A percentile compares a stretch with the other conserved stretches of the same genome.
These are phyloP conservation scores for Ustilago lituana DNA, from an alignment of 1,284 basidiomycete species.

Conservation along the genomic window DNA sequence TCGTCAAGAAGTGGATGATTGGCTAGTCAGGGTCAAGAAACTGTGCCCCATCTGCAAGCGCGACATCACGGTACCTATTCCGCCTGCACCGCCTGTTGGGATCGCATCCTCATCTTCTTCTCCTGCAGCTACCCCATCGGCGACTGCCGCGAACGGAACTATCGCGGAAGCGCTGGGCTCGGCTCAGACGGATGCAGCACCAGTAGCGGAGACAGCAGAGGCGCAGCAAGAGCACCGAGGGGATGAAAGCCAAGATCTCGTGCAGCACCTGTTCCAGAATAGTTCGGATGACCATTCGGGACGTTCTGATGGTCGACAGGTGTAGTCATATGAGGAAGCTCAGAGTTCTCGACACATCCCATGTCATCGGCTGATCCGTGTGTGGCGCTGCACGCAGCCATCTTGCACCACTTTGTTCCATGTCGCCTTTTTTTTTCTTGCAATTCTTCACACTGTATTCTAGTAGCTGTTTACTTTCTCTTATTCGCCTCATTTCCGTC, in stretches of 20 bases:
- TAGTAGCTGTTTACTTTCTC: not conserved
- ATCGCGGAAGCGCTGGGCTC: conserved; percentile 1
- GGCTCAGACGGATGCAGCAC: not conserved
- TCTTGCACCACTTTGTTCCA: too few species aligned
- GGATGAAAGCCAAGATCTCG: conserved; percentile 22
- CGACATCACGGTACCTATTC: conserved; percentile 58
- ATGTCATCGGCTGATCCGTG: too few species aligned
- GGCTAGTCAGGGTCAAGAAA: conserved; percentile 62
- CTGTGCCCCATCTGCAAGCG: conserved; percentile 67
- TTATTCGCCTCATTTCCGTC: too few species aligned
- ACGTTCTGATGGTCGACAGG: conserved; percentile 17
- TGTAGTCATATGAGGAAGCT: not conserved
- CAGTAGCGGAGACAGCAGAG: not conserved
- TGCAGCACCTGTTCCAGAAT: conserved; percentile 16
- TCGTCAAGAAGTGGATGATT: conserved; percentile 63
- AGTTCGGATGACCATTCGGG: conserved; percentile 6
- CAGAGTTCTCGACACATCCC: too few species aligned
- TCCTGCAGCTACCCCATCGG: conserved; percentile 2
- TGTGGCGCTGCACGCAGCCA: too few species aligned
- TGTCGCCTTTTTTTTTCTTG: not conserved
- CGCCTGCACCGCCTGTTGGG: conserved; percentile 38
- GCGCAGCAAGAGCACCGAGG: not conserved
- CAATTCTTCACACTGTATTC: conserved; percentile 6
- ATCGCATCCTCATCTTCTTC: not conserved
- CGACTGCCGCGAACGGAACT: not conserved